Conservation (phyloP, 2,329 filamentous ascomycete genomes). For the Rasamsonia emersonii region DNA sequence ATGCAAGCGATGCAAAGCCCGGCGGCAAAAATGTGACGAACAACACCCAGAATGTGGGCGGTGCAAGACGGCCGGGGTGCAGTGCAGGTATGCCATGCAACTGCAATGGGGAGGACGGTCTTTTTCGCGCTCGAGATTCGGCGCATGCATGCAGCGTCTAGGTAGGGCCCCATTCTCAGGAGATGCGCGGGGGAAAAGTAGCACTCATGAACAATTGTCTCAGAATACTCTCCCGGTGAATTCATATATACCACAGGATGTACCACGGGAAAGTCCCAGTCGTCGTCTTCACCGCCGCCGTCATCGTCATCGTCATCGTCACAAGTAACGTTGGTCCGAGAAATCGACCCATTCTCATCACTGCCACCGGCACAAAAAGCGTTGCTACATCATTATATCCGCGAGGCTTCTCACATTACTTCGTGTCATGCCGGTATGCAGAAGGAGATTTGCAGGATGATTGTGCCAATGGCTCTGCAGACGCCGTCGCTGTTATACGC, state of each 20-base stretch:
- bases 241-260: slow-evolving; percentile 31
- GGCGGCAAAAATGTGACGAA: slow-evolving; percentile 40
- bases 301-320: slow-evolving; percentile 11
- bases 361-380: slow-evolving; percentile 27
- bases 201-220: not conserved
- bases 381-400: slow-evolving; percentile 33
- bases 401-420: slow-evolving; percentile 34
- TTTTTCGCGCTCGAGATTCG: slow-evolving; percentile 33
- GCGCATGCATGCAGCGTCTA: slow-evolving; percentile 30
- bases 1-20: slow-evolving; percentile 37
- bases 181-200: not conserved
- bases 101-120: slow-evolving; percentile 35
- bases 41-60: slow-evolving; percentile 32
- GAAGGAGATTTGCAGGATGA: slow-evolving; percentile 33
- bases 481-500: slow-evolving; percentile 35
- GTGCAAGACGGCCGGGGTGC: slow-evolving; percentile 28
- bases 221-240: slow-evolving; percentile 32
- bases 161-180: slow-evolving; percentile 15
- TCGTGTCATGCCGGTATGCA: slow-evolving; percentile 34
- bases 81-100: slow-evolving; percentile 34
- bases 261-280: slow-evolving; percentile 3
- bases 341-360: slow-evolving; percentile 30
- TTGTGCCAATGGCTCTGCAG: slow-evolving; percentile 37
- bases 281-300: slow-evolving; percentile 7
- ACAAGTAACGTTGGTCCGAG: slow-evolving; percentile 17